Evolutionary conservation across 2,329 filamentous ascomycete genomes (phyloP).

Genomic region (Fusarium sp.): DNA sequence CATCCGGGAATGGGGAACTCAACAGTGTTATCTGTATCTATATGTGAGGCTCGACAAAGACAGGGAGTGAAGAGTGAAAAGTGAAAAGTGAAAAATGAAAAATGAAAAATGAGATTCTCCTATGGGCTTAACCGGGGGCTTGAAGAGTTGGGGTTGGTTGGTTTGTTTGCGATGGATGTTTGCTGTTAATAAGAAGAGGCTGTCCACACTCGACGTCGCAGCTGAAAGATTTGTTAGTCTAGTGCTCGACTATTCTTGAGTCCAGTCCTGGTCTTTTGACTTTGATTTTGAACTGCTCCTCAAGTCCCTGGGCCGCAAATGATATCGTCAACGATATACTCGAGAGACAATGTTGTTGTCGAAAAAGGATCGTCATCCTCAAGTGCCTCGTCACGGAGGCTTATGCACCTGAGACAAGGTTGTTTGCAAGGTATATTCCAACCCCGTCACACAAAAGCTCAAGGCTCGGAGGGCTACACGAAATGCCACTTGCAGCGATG

Average conservation of each 20-base stretch:
- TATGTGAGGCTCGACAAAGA: conserved; percentile 10
- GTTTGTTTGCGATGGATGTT: not conserved
- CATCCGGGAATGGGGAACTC: conserved; percentile 13
- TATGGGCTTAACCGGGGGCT: conserved; percentile 18
- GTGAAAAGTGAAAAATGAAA: conserved; percentile 33
- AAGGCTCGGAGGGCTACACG: conserved; percentile 6
- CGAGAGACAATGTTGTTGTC: not conserved
- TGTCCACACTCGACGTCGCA: conserved; percentile 8
- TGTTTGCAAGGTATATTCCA: conserved; percentile 24
- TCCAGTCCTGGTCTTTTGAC: not conserved
- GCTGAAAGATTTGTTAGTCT: not conserved
- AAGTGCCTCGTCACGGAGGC: not conserved
- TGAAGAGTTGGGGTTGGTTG: conserved; percentile 11
- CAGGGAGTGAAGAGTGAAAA: conserved; percentile 32
- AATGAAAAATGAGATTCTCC: conserved; percentile 30
- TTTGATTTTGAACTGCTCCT: not conserved
- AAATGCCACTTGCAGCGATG: conserved; percentile 24
- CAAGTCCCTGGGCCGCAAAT: not conserved
- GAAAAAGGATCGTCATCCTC: conserved; percentile 14
- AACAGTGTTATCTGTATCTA: not conserved
- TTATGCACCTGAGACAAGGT: conserved; percentile 17
- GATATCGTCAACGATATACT: conserved; percentile 12
- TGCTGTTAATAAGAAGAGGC: not conserved
- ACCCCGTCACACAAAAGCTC: conserved; percentile 8
- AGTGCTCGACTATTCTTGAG: not conserved